Percentiles rank a stretch among this genome's conserved stretches.
phyloP scores from a whole-genome alignment of 371 early-diverging fungal genomes.

The Rhizopus stolonifer region DNA sequence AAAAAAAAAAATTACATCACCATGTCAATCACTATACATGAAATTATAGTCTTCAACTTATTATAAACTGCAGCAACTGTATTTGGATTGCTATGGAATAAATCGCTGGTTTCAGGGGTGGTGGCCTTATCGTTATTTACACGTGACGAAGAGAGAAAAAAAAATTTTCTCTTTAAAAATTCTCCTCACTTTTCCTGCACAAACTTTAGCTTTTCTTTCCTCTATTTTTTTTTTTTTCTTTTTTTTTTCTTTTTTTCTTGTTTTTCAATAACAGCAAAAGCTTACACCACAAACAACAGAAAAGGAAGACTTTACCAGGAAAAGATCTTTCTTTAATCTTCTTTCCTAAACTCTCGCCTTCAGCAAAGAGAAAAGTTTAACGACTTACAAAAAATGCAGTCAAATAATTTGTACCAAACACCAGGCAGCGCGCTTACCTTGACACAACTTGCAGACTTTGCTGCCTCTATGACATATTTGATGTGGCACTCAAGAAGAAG shows the following conservation, averaged over 20 bases:
- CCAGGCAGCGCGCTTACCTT: constrained; percentile 11
- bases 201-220: not conserved
- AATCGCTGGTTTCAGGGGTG: no score
- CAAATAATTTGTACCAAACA: constrained; percentile 11
- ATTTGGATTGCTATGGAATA: no score
- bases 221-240: not conserved
- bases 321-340: constrained; percentile 14
- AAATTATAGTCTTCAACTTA: not conserved
- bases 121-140: not conserved
- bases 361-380: constrained; percentile 9
- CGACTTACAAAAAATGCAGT: constrained; percentile 10
- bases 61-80: no score
- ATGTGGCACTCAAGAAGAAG: constrained; percentile 63
- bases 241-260: constrained; percentile 1
- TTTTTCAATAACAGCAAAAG: not conserved
- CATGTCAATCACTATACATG: constrained; percentile 31
- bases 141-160: not conserved
- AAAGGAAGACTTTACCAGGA: constrained; percentile 3
- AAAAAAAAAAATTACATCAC: no score
- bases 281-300: not conserved
- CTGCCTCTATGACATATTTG: constrained; percentile 65
- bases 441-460: constrained; percentile 62
- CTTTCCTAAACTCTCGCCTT: constrained; percentile 4
- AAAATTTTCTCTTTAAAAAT: constrained; percentile 10
- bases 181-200: constrained; percentile 3